Percentiles rank a stretch among this genome's conserved stretches.
These are phyloP conservation scores for Sambucus nigra DNA, from an alignment of 129 eudicot genomes.

Conservation along the genomic window DNA sequence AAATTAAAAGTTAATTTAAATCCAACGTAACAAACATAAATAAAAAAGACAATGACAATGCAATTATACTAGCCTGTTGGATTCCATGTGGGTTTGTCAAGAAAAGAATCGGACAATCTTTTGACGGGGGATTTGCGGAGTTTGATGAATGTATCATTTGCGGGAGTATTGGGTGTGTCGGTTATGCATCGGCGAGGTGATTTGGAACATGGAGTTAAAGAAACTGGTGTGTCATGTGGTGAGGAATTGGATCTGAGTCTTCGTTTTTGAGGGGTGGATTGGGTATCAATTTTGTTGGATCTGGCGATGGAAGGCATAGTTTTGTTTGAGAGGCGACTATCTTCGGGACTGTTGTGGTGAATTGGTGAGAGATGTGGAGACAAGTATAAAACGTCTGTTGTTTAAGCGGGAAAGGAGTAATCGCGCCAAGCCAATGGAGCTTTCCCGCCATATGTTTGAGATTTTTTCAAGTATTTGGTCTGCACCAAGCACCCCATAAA, in stretches of 20 bases:
- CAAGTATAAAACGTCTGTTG: too few relatives aligned
- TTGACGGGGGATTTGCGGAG: constrained; percentile 34
- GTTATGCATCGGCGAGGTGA: constrained; percentile 54
- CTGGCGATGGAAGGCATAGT: too few relatives aligned
- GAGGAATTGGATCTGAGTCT: constrained; percentile 50
- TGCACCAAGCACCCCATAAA: too few relatives aligned
- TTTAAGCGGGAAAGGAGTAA: too few relatives aligned
- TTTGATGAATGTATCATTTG: constrained; percentile 18
- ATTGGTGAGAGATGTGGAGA: too few relatives aligned
- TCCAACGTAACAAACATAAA: background rate
- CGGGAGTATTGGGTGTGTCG: constrained; percentile 44
- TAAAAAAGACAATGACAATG: background rate
- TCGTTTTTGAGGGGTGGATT: constrained; percentile 57
- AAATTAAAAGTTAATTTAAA: background rate
- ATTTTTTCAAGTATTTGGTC: too few relatives aligned
- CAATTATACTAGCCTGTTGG: constrained; percentile 47
- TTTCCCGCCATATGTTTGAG: too few relatives aligned
- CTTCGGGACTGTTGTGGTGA: too few relatives aligned
- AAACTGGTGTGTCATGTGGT: constrained; percentile 10
- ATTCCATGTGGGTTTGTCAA: constrained; percentile 59
- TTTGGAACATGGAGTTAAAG: constrained; percentile 26
- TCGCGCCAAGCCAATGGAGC: too few relatives aligned
- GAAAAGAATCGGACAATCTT: constrained; percentile 40
- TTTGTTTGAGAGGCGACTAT: too few relatives aligned
- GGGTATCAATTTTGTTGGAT: too few relatives aligned